These are phyloP conservation scores for Trematosphaeria pertusa DNA, from an alignment of 2,329 filamentous ascomycete species.

Conservation along the genomic window DNA sequence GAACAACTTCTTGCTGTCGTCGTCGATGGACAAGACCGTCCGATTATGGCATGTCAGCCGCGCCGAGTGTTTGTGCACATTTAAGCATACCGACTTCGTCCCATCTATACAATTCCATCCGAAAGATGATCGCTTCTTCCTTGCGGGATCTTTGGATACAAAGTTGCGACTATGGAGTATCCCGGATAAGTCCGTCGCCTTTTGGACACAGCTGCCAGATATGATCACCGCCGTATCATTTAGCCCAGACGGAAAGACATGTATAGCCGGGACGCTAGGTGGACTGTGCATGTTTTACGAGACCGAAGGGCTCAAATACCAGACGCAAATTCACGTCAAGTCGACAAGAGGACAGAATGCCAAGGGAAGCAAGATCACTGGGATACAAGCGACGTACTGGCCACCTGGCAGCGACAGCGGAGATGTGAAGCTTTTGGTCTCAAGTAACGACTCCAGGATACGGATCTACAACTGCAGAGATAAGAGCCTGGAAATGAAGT, in stretches of 20 bases:
- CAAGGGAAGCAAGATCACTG: slow-evolving; percentile 96
- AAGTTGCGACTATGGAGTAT: slow-evolving; percentile 95
- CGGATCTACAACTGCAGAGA: slow-evolving; percentile 88
- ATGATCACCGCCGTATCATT: slow-evolving; percentile 95
- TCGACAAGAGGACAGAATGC: slow-evolving; percentile 91
- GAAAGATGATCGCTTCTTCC: slow-evolving; percentile 92
- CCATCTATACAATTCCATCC: slow-evolving; percentile 96
- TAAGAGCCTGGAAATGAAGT: slow-evolving; percentile 85
- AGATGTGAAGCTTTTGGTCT: slow-evolving; percentile 84
- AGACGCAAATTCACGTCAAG: slow-evolving; percentile 89
- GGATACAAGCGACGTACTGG: slow-evolving; percentile 77
- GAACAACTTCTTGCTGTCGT: slow-evolving; percentile 95
- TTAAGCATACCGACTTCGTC: slow-evolving; percentile 94
- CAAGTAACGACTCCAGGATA: slow-evolving; percentile 92
- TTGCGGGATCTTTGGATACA: slow-evolving; percentile 89
- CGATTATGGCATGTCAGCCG: slow-evolving; percentile 90
- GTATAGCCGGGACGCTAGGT: slow-evolving; percentile 85
- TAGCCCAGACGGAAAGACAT: slow-evolving; percentile 86
- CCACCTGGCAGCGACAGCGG: slow-evolving; percentile 64
- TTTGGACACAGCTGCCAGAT: slow-evolving; percentile 76
- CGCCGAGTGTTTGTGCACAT: slow-evolving; percentile 86
- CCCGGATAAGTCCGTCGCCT: slow-evolving; percentile 92
- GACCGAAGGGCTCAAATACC: slow-evolving; percentile 84
- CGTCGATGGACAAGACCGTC: slow-evolving; percentile 98
- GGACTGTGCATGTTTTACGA: slow-evolving; percentile 91